phyloP scores from a whole-genome alignment of 208 protist genomes.

The Balamuthia mandrillaris region DNA sequence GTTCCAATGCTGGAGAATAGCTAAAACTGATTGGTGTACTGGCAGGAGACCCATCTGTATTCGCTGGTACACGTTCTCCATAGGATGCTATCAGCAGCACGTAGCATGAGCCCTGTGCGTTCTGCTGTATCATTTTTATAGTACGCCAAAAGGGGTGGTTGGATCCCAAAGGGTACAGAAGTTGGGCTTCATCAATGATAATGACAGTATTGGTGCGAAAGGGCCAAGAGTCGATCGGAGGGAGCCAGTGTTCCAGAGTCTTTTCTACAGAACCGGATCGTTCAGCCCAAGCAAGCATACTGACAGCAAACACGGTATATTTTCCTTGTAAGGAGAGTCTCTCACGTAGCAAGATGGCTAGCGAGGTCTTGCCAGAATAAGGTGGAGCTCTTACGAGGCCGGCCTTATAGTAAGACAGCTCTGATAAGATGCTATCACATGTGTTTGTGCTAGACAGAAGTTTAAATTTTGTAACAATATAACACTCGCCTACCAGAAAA shows the following conservation, averaged over 20 bases:
- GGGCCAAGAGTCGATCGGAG: background rate
- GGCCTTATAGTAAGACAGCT: no score
- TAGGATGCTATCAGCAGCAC: background rate
- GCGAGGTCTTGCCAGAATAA: background rate
- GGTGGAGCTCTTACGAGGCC: background rate
- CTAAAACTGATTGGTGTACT: no score
- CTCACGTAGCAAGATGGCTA: background rate
- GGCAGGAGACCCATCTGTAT: no score
- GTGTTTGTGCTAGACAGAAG: no score
- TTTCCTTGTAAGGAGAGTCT: background rate
- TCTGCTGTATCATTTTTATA: background rate
- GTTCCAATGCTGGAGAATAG: no score
- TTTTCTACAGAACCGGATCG: no score
- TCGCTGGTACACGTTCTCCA: no score
- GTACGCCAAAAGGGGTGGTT: background rate
- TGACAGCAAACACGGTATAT: background rate
- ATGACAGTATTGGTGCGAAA: background rate
- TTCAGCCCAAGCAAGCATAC: background rate
- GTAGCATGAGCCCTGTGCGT: background rate
- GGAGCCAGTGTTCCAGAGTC: background rate
- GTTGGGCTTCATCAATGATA: background rate
- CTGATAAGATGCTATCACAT: no score
- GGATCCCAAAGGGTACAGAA: background rate
- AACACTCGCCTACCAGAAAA: no score
- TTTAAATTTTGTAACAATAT: no score